These are phyloP conservation scores for Phaffomyces antillensis DNA, from an alignment of 805 yeast genomes.

Conservation along the genomic window DNA sequence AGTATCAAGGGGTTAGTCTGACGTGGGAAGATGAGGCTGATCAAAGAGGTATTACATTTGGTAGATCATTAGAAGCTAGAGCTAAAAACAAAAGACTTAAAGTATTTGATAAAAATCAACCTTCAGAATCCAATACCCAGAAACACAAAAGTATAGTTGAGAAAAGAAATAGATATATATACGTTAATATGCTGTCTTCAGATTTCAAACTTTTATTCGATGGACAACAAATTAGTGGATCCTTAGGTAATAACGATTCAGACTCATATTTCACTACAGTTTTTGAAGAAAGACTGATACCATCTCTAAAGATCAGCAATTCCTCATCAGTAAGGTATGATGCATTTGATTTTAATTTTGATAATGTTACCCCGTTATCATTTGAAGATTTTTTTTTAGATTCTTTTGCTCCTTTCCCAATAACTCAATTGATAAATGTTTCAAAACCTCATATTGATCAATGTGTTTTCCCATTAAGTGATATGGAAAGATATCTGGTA, in stretches of 20 bases:
- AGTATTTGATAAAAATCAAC: background rate
- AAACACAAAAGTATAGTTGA: constrained; percentile 5
- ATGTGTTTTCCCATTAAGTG: constrained; percentile 8
- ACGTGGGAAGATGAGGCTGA: constrained; percentile 34
- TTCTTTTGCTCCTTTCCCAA: constrained; percentile 18
- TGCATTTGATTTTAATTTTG: constrained; percentile 15
- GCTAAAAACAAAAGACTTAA: constrained; percentile 3
- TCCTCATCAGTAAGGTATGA: constrained; percentile 3
- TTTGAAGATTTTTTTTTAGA: constrained; percentile 18
- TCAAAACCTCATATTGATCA: constrained; percentile 12
- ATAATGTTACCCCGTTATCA: constrained; percentile 7
- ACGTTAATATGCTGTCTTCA: constrained; percentile 6
- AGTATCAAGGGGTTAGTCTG: constrained; percentile 16
- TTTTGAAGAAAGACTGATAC: constrained; percentile 13
- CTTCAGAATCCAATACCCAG: background rate
- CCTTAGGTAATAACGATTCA: background rate
- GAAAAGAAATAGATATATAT: constrained; percentile 10
- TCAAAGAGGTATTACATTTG: constrained; percentile 29
- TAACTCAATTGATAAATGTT: constrained; percentile 10
- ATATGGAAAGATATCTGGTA: constrained; percentile 18
- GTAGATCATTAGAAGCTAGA: constrained; percentile 26
- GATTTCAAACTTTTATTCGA: constrained; percentile 5
- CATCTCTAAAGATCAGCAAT: constrained; percentile 8
- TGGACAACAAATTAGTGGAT: constrained; percentile 7
- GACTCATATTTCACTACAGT: constrained; percentile 2